These are phyloP conservation scores for Leptomonas pyrrhocoris DNA, from an alignment of 208 protist genomes.

Conservation along the genomic window DNA sequence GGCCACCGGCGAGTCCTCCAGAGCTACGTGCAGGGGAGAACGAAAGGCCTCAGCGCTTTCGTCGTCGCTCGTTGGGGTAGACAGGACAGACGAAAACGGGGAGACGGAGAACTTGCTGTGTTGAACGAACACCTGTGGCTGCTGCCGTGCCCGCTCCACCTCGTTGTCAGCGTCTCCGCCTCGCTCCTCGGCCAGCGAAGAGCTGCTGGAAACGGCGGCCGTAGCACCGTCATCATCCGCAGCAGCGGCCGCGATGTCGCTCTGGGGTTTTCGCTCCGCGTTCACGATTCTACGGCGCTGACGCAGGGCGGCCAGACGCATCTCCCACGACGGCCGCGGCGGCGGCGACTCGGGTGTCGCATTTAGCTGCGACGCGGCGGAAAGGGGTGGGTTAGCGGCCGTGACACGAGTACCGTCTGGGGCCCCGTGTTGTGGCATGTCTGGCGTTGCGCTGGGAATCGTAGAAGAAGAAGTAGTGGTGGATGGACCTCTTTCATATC, in stretches of 20 bases:
- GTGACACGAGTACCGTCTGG: conserved; percentile 1
- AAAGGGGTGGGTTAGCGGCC: not conserved
- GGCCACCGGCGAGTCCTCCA: no score
- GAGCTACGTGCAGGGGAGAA: no score
- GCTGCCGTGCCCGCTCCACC: conserved; percentile 2
- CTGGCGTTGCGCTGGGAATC: not conserved
- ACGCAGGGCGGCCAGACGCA: conserved; percentile 23
- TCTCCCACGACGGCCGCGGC: conserved; percentile 21
- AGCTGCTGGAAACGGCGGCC: not conserved
- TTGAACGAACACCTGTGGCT: not conserved
- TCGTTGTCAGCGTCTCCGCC: conserved; percentile 1
- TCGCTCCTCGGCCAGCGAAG: not conserved
- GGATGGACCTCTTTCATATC: not conserved
- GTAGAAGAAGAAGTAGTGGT: not conserved
- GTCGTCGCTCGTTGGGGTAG: not conserved
- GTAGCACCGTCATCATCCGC: no score
- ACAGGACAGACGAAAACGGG: conserved; percentile 17
- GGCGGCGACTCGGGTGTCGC: not conserved
- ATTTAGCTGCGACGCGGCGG: not conserved
- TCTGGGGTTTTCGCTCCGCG: not conserved
- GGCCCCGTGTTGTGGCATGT: not conserved
- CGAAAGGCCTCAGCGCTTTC: not conserved
- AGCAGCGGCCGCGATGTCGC: not conserved
- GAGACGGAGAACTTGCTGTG: conserved; percentile 2
- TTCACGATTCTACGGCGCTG: conserved; percentile 6